These are phyloP conservation scores for Triticum aestivum DNA, from an alignment of 176 grass and related monocot species.

Conservation along the genomic window DNA sequence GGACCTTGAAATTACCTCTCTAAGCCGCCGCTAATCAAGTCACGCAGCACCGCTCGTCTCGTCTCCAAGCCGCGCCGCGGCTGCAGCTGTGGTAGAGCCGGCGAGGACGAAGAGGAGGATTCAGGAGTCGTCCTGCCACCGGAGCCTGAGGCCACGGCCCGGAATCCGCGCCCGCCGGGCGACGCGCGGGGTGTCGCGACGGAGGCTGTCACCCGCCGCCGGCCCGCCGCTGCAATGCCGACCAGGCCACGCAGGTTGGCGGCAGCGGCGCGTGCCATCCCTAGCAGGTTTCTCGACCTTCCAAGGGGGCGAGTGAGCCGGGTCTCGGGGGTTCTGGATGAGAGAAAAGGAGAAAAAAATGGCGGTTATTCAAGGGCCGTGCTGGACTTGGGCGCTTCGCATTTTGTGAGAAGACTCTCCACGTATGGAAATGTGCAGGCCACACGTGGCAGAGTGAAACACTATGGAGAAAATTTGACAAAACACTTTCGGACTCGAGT, in stretches of 20 bases:
- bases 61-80: constrained; percentile 12
- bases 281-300: constrained; percentile 3
- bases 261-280: constrained; percentile 53
- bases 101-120: constrained; percentile 24
- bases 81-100: constrained; percentile 9
- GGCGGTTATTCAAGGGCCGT: background rate
- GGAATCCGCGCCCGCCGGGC: constrained; percentile 42
- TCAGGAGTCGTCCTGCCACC: constrained; percentile 38
- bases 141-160: constrained; percentile 5
- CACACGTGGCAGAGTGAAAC: too few species aligned
- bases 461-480: too few species aligned
- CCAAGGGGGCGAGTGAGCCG: background rate
- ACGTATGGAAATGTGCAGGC: too few species aligned
- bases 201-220: constrained; percentile 34
- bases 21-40: constrained; percentile 49
- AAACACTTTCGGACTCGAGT: too few species aligned
- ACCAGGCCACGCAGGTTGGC: constrained; percentile 54
- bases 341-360: background rate
- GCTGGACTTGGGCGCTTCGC: background rate
- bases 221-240: constrained; percentile 43
- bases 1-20: constrained; percentile 41
- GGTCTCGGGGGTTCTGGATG: background rate
- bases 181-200: constrained; percentile 15
- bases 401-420: background rate
- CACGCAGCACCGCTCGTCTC: background rate